Percentiles rank a stretch among this genome's conserved stretches.
Evolutionary conservation across 208 protist species (phyloP).

Genomic region (Trypanosoma platydactyli): DNA sequence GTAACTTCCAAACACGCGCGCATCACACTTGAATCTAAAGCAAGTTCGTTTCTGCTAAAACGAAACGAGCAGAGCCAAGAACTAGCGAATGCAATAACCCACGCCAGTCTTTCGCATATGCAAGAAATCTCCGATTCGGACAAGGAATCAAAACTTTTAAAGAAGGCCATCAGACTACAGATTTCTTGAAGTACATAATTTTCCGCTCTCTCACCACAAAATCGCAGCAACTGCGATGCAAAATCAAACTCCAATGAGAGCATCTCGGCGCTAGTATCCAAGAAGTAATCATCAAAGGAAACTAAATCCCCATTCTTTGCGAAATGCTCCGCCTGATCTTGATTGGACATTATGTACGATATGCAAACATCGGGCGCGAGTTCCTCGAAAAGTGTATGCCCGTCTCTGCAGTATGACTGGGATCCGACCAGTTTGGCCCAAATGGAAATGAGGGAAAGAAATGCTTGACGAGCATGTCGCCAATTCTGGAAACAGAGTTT

Average conservation of each 20-base stretch:
- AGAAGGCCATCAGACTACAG: not conserved
- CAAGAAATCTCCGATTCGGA: constrained; percentile 9
- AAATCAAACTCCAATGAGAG: constrained; percentile 49
- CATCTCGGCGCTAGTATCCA: constrained; percentile 48
- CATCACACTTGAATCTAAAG: constrained; percentile 15
- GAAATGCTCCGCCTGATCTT: constrained; percentile 26
- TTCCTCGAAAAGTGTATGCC: constrained; percentile 21
- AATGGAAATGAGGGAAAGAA: constrained; percentile 32
- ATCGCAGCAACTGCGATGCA: constrained; percentile 35
- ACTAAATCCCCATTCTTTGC: constrained; percentile 10
- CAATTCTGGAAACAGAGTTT: constrained; percentile 33
- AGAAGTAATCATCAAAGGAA: constrained; percentile 29
- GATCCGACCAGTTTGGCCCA: constrained; percentile 33
- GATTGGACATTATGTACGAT: constrained; percentile 29
- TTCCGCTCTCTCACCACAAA: constrained; percentile 39
- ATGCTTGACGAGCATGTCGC: constrained; percentile 25
- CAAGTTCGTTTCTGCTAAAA: constrained; percentile 8
- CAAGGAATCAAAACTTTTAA: constrained; percentile 3
- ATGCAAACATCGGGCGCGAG: constrained; percentile 28
- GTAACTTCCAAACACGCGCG: constrained; percentile 21
- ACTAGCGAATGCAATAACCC: constrained; percentile 24
- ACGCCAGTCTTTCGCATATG: constrained; percentile 26
- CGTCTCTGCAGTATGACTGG: constrained; percentile 29
- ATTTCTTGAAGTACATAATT: constrained; percentile 16
- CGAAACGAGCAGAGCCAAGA: constrained; percentile 23